Conservation (phyloP, 108 stramenopile species). For the Cyclotella sp. region DNA sequence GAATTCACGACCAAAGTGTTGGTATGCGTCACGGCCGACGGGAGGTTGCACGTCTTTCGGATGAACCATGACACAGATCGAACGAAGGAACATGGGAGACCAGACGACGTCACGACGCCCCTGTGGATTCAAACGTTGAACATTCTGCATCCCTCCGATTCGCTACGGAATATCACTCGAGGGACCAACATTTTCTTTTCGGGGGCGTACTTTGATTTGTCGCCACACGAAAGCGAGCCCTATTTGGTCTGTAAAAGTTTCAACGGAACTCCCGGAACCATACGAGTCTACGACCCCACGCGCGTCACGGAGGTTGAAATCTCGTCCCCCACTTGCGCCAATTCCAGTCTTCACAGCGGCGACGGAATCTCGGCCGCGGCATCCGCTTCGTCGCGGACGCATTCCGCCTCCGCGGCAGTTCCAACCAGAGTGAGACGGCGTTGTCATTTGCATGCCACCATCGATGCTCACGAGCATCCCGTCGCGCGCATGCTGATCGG, state of each 20-base stretch:
- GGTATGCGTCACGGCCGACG: conserved; percentile 46
- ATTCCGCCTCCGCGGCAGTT: neutral
- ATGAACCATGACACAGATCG: conserved; percentile 9
- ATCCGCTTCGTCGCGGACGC: neutral
- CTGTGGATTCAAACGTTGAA: conserved; percentile 42
- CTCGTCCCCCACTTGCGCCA: conserved; percentile 2
- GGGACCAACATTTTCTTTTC: conserved; percentile 40
- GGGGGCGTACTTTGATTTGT: conserved; percentile 51
- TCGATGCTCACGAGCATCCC: conserved; percentile 50
- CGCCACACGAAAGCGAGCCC: conserved; percentile 30
- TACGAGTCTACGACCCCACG: conserved; percentile 52
- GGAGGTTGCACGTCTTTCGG: conserved; percentile 49
- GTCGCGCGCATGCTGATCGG: conserved; percentile 51
- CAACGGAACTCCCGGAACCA: conserved; percentile 39
- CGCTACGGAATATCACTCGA: conserved; percentile 37
- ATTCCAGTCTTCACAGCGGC: conserved; percentile 18
- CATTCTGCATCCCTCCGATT: conserved; percentile 49
- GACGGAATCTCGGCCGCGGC: neutral
- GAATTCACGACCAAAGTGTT: conserved; percentile 42
- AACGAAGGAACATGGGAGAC: too few relatives aligned
- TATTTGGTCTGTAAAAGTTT: conserved; percentile 53
- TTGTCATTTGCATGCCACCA: conserved; percentile 43
- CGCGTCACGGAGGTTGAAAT: conserved; percentile 23
- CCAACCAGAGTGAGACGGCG: conserved; percentile 27
- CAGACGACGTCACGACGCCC: too few relatives aligned